These are phyloP conservation scores for Venturia oleaginea DNA, from an alignment of 2,329 filamentous ascomycete species.

Conservation along the genomic window DNA sequence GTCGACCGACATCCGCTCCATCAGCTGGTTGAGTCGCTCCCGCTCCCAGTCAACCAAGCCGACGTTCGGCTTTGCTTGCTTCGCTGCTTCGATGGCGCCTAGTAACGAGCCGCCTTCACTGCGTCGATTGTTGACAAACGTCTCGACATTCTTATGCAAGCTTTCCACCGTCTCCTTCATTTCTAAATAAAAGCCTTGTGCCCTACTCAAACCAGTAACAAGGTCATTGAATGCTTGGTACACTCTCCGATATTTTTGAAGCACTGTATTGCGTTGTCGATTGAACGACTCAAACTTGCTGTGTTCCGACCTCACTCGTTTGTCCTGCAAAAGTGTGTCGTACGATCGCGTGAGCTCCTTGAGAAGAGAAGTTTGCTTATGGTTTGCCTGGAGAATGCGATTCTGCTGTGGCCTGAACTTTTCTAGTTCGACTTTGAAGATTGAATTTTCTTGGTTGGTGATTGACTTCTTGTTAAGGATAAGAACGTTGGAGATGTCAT, in stretches of 20 bases:
- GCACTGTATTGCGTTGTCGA: constrained; percentile 68
- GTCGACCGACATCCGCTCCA: constrained; percentile 93
- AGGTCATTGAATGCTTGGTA: constrained; percentile 91
- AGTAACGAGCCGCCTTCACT: constrained; percentile 87
- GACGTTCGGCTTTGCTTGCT: constrained; percentile 47
- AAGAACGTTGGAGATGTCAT: constrained; percentile 94
- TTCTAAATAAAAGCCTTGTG: constrained; percentile 87
- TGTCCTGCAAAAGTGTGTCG: constrained; percentile 82
- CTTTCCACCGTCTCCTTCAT: constrained; percentile 94
- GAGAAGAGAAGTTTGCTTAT: constrained; percentile 89
- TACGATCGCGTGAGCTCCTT: constrained; percentile 88
- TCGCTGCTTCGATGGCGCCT: constrained; percentile 75
- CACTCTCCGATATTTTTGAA: constrained; percentile 80
- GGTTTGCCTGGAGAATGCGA: constrained; percentile 81
- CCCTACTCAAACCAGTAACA: constrained; percentile 73
- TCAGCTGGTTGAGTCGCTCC: constrained; percentile 75
- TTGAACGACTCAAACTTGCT: constrained; percentile 89
- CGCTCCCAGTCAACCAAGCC: constrained; percentile 69
- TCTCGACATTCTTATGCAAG: constrained; percentile 89
- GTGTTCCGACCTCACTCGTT: constrained; percentile 85
- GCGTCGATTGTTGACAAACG: constrained; percentile 89
- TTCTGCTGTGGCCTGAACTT: constrained; percentile 94
- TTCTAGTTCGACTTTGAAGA: constrained; percentile 94
- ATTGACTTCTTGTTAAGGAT: constrained; percentile 98
- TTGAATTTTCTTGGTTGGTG: constrained; percentile 78